Base-by-base conservation (phyloP, 2,329 filamentous ascomycete genomes). In the Calcarisporium arbuscula region DNA sequence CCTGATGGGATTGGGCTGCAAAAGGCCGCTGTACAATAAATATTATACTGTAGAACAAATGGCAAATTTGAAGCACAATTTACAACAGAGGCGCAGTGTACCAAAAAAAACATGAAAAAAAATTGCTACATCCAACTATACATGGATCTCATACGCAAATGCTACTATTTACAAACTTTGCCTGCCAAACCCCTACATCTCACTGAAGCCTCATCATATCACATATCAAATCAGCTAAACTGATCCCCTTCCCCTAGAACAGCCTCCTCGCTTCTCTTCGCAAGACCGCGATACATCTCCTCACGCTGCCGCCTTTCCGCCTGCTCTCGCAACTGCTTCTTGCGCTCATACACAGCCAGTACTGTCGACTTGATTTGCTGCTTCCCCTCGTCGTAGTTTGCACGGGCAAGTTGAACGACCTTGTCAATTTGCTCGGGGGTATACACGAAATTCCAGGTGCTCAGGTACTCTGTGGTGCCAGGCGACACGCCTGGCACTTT, bases 371-470 rank as follows among this genome's bases (percentile, higher is more conserved):
- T 80, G 15, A 92, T 85, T 58, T 85, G 79, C 37, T 85, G 83
- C 32, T 76, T 75, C 1, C 90, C 88, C 55, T 94, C 86, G 6
- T 76, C 70, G 47, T 87, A 98, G 58, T 98, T 98, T 9, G 86
- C 86, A 36, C 78, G 72, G 2, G 92, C 89, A 19, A 98, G 71
- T 5, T 74, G 70, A 3, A 95, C 82, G 1, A 94, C 87, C 18
- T 77, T 75, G 48, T 96, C 89, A 34, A 98, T 80, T 57, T 98
- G 82, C 38, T 92, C 81, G 0, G 88, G 82, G 3, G 85, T 94
- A 58, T 96, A 98, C 19, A 95, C 80, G 55, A 96, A 96, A 55
- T 98, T 98, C 92, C 92, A 98, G 0, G 92, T 98, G 47, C 80
- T 86, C 67, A 96, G 78, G 60, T 88, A 96, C 40, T 95, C 87